Evolutionary conservation across 2,329 filamentous ascomycete species (phyloP).

Genomic region (Nakataea oryzae): DNA sequence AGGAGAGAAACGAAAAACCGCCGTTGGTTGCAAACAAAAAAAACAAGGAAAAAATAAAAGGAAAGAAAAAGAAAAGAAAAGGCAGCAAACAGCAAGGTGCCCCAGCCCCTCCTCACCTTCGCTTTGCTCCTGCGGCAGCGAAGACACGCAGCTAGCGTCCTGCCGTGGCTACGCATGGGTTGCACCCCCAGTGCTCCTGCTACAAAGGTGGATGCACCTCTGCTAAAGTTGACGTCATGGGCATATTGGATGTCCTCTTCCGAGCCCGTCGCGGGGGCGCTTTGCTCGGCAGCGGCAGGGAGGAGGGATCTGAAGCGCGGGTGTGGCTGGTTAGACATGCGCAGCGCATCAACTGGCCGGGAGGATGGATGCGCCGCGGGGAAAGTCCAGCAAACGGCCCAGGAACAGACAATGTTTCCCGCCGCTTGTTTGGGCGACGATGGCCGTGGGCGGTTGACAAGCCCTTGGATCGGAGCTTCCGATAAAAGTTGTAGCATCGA

Average conservation of each 20-base stretch:
- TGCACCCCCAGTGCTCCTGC: too few relatives aligned
- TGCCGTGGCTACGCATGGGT: background rate
- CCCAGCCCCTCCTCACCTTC: background rate
- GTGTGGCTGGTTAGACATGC: background rate
- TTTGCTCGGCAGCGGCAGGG: background rate
- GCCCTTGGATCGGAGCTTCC: background rate
- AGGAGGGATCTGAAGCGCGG: background rate
- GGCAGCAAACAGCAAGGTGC: background rate
- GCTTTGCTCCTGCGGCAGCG: slow-evolving; percentile 1
- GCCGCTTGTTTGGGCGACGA: too few relatives aligned
- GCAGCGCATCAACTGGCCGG: background rate
- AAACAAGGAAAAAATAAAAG: too few relatives aligned
- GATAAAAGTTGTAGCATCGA: background rate
- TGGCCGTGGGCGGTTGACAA: background rate
- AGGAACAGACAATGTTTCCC: background rate
- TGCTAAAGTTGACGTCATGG: background rate
- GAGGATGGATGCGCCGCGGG: background rate
- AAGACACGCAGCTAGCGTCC: slow-evolving; percentile 1
- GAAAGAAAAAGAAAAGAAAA: too few relatives aligned
- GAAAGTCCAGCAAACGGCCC: background rate
- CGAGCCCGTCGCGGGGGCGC: too few relatives aligned
- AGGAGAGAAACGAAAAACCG: too few relatives aligned
- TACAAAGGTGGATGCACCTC: background rate
- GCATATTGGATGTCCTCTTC: background rate
- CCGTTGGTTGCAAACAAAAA: too few relatives aligned